Evolutionary conservation across 2,329 filamentous ascomycete species (phyloP).

Genomic region (Phialocephala subalpina): DNA sequence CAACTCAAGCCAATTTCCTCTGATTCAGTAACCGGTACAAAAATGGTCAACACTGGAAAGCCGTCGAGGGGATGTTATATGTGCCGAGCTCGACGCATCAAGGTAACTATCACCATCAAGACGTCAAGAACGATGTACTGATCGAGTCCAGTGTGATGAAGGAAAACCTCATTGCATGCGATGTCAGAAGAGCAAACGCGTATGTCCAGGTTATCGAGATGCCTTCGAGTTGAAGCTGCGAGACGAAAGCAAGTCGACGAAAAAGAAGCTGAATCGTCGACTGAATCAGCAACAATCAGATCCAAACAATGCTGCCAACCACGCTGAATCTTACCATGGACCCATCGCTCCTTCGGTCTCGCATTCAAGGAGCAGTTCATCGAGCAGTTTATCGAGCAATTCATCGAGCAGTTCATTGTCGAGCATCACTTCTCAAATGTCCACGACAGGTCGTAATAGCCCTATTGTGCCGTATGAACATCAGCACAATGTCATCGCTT

Average conservation of each 20-base stretch:
- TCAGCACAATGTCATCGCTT: conserved; percentile 39
- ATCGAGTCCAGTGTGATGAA: conserved; percentile 65
- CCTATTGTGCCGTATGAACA: conserved; percentile 46
- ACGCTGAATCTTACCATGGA: conserved; percentile 11
- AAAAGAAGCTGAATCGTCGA: conserved; percentile 65
- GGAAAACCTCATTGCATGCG: conserved; percentile 70
- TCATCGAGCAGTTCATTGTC: conserved; percentile 24
- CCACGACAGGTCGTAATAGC: neutral
- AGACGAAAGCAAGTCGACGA: conserved; percentile 72
- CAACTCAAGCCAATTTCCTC: neutral
- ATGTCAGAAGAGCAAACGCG: conserved; percentile 67
- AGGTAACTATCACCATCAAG: conserved; percentile 15
- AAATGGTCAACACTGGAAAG: conserved; percentile 70
- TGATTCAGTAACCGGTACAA: conserved; percentile 25
- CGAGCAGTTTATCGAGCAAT: too few species aligned
- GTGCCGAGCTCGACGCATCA: conserved; percentile 73
- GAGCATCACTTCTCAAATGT: conserved; percentile 13
- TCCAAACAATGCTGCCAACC: conserved; percentile 22
- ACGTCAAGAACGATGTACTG: conserved; percentile 1
- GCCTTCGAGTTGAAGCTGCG: conserved; percentile 69
- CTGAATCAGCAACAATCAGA: conserved; percentile 51
- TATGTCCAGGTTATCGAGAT: conserved; percentile 71
- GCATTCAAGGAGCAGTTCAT: conserved; percentile 25
- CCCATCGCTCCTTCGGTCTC: conserved; percentile 43
- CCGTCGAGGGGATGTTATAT: conserved; percentile 74